phyloP scores from a whole-genome alignment of 192 early-diverging fungal species.

The Coemansia sp. region DNA sequence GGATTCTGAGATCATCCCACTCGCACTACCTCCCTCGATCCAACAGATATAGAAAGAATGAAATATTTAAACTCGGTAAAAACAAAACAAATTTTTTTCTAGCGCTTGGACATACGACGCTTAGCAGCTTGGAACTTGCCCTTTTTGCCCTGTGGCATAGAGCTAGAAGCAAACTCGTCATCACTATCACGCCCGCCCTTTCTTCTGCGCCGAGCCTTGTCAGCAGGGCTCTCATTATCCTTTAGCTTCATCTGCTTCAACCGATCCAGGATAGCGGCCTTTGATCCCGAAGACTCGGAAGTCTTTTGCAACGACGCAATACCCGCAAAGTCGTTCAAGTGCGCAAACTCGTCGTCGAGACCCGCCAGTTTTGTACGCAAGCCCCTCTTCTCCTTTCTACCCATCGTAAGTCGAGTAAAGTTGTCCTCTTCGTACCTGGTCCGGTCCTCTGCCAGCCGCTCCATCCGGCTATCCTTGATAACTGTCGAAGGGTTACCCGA shows the following conservation, averaged over 20 bases:
- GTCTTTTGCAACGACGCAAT: conserved; percentile 39
- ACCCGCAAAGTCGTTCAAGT: conserved; percentile 59
- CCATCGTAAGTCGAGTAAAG: conserved; percentile 75
- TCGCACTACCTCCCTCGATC: not conserved
- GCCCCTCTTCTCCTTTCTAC: conserved; percentile 74
- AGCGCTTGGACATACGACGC: conserved; percentile 28
- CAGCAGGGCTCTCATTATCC: conserved; percentile 50
- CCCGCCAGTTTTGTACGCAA: conserved; percentile 60
- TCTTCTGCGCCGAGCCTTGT: conserved; percentile 39
- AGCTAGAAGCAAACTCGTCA: conserved; percentile 22
- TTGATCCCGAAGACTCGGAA: conserved; percentile 9
- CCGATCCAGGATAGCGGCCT: conserved; percentile 45
- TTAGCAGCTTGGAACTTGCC: conserved; percentile 45
- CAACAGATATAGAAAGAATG: not conserved
- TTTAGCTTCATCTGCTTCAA: conserved; percentile 26
- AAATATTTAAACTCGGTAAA: not conserved
- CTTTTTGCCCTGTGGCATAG: conserved; percentile 15
- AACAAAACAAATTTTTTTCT: not conserved
- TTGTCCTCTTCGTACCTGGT: conserved; percentile 87
- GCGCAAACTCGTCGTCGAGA: conserved; percentile 87
- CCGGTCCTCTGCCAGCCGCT: conserved; percentile 65
- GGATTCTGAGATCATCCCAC: conserved; percentile 7
- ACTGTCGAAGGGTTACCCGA: conserved; percentile 73
- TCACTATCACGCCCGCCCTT: conserved; percentile 16
- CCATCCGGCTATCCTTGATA: conserved; percentile 58